Percentiles rank a stretch among this genome's conserved stretches.
phyloP scores from a whole-genome alignment of 805 yeast species.

The Hanseniaspora clermontiae region DNA sequence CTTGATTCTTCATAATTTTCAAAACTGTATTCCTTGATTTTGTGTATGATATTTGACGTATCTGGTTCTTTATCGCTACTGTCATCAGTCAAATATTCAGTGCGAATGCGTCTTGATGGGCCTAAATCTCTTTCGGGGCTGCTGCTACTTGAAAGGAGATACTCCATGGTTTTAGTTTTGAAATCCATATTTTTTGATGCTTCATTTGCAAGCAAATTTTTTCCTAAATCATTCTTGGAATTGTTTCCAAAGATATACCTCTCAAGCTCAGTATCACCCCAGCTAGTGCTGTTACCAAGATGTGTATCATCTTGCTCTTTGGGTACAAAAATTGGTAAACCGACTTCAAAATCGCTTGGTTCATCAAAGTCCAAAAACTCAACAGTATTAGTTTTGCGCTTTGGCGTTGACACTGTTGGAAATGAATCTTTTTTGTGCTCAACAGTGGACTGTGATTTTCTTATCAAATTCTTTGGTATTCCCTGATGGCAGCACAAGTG shows the following conservation, averaged over 20 bases:
- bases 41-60: not conserved
- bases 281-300: not conserved
- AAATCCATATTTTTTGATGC: too few species aligned
- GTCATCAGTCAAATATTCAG: not conserved
- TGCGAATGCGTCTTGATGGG: not conserved
- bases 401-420: not conserved
- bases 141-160: not conserved
- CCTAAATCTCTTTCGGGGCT: not conserved
- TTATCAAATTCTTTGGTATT: slow-evolving; percentile 18
- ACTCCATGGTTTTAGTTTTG: not conserved
- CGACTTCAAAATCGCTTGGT: not conserved
- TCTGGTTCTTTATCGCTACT: not conserved
- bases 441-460: not conserved
- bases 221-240: not conserved
- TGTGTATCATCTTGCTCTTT: not conserved
- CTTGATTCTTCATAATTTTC: not conserved
- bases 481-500: slow-evolving; percentile 41
- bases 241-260: not conserved
- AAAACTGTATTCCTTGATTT: not conserved
- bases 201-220: not conserved
- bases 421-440: not conserved
- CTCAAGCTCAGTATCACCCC: not conserved
- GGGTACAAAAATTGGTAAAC: too few species aligned
- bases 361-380: not conserved
- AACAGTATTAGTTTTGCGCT: not conserved